phyloP scores from a whole-genome alignment of 805 yeast genomes.

The Sugiyamaella lignohabitans region DNA sequence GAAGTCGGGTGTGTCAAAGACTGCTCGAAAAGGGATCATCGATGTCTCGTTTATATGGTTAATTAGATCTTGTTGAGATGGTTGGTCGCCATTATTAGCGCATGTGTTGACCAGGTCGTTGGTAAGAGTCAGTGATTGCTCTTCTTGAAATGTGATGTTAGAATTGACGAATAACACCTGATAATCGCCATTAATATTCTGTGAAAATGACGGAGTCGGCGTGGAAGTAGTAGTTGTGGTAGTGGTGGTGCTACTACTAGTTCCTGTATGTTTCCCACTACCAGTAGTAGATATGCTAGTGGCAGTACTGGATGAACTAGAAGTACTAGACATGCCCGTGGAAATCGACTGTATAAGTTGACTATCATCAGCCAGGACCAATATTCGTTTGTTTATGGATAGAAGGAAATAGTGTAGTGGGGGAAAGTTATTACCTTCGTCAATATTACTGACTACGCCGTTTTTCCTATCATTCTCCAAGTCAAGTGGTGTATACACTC shows the following conservation, averaged over 20 bases:
- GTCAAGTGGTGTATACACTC: conserved; percentile 19
- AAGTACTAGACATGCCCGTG: not conserved
- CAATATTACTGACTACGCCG: not conserved
- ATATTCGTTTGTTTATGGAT: conserved; percentile 3
- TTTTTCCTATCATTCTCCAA: conserved; percentile 9
- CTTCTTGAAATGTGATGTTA: too few species aligned
- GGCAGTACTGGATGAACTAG: not conserved
- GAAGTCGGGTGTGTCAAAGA: conserved; percentile 11
- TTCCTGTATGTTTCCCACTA: not conserved
- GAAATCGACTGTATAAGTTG: not conserved
- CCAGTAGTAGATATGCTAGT: not conserved
- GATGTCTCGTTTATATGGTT: not conserved
- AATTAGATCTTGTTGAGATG: not conserved
- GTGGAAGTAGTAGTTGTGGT: not conserved
- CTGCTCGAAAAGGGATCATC: conserved; percentile 1
- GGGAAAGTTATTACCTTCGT: not conserved
- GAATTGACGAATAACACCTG: not conserved
- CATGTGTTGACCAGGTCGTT: not conserved
- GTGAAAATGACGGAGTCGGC: not conserved
- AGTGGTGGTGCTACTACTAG: not conserved
- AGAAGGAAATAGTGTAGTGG: conserved; percentile 4
- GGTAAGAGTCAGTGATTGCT: not conserved
- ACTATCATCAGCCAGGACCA: not conserved
- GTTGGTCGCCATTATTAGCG: not conserved
- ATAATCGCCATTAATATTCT: not conserved